phyloP scores from a whole-genome alignment of 805 yeast species.

The Myxozyma lipomycoides region DNA sequence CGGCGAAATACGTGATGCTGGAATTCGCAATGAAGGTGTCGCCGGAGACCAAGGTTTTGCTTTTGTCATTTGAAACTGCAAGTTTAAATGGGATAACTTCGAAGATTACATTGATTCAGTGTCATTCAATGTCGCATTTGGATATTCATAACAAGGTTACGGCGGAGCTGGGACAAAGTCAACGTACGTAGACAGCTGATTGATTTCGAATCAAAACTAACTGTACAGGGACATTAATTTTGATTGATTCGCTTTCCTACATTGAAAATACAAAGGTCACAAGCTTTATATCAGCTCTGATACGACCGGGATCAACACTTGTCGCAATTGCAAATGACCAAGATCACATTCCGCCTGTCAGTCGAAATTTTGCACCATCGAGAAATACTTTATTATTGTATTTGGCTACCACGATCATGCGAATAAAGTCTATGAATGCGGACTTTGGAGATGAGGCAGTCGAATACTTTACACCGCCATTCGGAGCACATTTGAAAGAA shows the following conservation, averaged over 20 bases:
- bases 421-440: conserved; percentile 39
- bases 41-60: conserved; percentile 39
- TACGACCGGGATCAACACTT: conserved; percentile 46
- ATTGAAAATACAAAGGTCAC: conserved; percentile 47
- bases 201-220: no score
- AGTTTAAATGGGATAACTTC: conserved; percentile 11
- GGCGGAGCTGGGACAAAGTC: not conserved
- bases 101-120: conserved; percentile 5
- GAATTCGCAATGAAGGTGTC: conserved; percentile 52
- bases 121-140: conserved; percentile 9
- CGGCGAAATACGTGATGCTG: conserved; percentile 51
- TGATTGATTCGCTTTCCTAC: conserved; percentile 69
- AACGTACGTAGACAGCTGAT: no score
- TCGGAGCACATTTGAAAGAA: conserved; percentile 46
- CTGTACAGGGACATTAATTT: conserved; percentile 39
- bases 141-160: conserved; percentile 4
- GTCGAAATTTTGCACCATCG: conserved; percentile 15
- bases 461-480: conserved; percentile 46
- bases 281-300: conserved; percentile 48
- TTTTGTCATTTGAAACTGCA: conserved; percentile 65
- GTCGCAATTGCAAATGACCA: conserved; percentile 37
- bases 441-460: conserved; percentile 51
- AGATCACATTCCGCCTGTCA: not conserved
- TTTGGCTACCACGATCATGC: conserved; percentile 72
- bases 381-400: conserved; percentile 36